Conservation (phyloP, 2,329 filamentous ascomycete species). For the Alternaria consortialis region DNA sequence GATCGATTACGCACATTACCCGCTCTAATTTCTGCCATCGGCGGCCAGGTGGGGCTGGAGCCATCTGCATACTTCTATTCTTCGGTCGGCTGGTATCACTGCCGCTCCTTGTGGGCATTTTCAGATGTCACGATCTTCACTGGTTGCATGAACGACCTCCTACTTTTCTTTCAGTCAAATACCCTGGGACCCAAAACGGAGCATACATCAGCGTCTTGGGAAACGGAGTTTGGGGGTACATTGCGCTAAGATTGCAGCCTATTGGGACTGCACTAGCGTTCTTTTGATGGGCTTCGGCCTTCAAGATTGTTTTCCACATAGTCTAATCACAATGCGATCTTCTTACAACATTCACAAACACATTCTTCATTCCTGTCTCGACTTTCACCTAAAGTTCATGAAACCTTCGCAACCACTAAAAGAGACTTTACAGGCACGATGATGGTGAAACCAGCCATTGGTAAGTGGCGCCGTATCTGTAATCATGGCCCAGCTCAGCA, state of each 20-base stretch:
- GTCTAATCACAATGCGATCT: slow-evolving; percentile 8
- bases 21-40: background rate
- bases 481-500: background rate
- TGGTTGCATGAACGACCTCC: slow-evolving; percentile 2
- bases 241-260: slow-evolving; percentile 5
- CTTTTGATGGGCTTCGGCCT: slow-evolving; percentile 3
- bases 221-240: slow-evolving; percentile 10
- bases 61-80: background rate
- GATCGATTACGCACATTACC: background rate
- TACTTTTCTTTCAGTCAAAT: slow-evolving; percentile 22
- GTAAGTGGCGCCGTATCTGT: background rate
- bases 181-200: slow-evolving; percentile 29
- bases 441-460: slow-evolving; percentile 17
- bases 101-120: background rate
- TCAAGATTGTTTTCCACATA: slow-evolving; percentile 10
- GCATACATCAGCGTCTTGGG: slow-evolving; percentile 20
- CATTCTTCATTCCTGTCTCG: background rate
- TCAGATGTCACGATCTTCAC: slow-evolving; percentile 1
- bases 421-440: slow-evolving; percentile 2
- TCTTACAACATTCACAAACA: background rate
- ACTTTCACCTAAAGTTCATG: too few species aligned
- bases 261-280: background rate
- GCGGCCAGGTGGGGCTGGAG: slow-evolving; percentile 3
- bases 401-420: background rate
- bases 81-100: background rate